Base-by-base conservation (phyloP, 139 green algal species). In the Marvania coccoides region DNA sequence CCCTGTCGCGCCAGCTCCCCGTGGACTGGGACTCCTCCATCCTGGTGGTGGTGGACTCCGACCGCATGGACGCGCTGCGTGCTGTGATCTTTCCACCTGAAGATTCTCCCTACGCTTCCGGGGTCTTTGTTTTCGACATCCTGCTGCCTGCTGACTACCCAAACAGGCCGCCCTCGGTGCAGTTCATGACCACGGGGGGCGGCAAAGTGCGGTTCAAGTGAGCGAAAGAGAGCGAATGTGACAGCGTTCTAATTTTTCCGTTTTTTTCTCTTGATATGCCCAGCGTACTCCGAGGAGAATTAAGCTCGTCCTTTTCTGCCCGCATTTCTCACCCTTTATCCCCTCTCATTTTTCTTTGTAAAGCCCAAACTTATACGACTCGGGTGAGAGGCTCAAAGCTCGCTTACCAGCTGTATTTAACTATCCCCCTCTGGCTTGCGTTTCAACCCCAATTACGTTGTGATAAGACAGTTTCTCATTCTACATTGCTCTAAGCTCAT, bases 291-390 rank as follows among this genome's bases (percentile, higher is more conserved):
- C n/a, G n/a, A n/a, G n/a, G n/a, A n/a, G n/a, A n/a, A n/a, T n/a
- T n/a, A n/a, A n/a, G n/a, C n/a, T n/a, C n/a, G n/a, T n/a, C n/a
- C n/a, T n/a, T n/a, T n/a, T n/a, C n/a, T n/a, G n/a, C n/a, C n/a
- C n/a, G n/a, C n/a, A n/a, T n/a, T n/a, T n/a, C n/a, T n/a, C n/a
- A n/a, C n/a, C n/a, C n/a, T n/a, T n/a, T n/a, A n/a, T n/a, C n/a
- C n/a, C n/a, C n/a, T n/a, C n/a, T n/a, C n/a, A n/a, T n/a, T n/a
- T n/a, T n/a, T n/a, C n/a, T n/a, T n/a, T n/a, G n/a, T n/a, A n/a
- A n/a, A n/a, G n/a, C 67, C 85, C 85, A 38, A 91, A 91, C 67
- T 73, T 91, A n/a, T 91, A 92, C 57, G 39, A 73, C 13, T 72
- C 74, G 46, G 80, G 83, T 35, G 53, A 30, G 39, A 6, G 9